Percentiles rank a stretch among this genome's conserved stretches.
phyloP scores from a whole-genome alignment of 2,329 filamentous ascomycete genomes.

The Alternaria sp. region DNA sequence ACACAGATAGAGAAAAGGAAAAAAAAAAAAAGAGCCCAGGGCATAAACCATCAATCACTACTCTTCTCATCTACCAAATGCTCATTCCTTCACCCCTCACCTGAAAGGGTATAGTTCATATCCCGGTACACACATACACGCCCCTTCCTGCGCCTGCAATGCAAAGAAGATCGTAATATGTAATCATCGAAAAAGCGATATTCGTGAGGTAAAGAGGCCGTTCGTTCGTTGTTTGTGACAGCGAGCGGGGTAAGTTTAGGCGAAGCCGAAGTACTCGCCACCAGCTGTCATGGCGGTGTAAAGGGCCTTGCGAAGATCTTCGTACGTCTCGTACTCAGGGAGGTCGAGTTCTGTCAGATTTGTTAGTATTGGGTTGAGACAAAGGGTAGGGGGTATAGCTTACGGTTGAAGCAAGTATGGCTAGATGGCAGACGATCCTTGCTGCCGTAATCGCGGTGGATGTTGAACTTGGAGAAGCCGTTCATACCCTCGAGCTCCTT shows the following conservation, averaged over 20 bases:
- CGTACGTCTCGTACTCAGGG: conserved; percentile 97
- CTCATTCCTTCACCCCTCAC: not conserved
- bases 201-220: not conserved
- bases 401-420: conserved; percentile 99
- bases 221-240: not conserved
- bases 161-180: conserved; percentile 30
- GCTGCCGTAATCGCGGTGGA: conserved; percentile 95
- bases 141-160: conserved; percentile 38
- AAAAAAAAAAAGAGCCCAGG: not conserved
- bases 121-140: conserved; percentile 2
- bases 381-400: conserved; percentile 54
- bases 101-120: conserved; percentile 6
- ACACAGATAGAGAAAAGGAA: conserved; percentile 18
- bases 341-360: conserved; percentile 82
- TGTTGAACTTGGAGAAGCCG: conserved; percentile 96
- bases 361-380: conserved; percentile 42
- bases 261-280: conserved; percentile 97
- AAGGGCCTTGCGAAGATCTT: conserved; percentile 82
- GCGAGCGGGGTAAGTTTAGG: conserved; percentile 60
- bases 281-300: conserved; percentile 97
- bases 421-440: conserved; percentile 95
- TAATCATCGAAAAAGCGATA: conserved; percentile 13
- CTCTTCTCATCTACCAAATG: conserved; percentile 2
- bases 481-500: conserved; percentile 99
- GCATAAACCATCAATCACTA: not conserved